A percentile compares a stretch with the other conserved stretches of the same genome.
phyloP scores from a whole-genome alignment of 2,329 filamentous ascomycete species.

The Monosporascus sp. region DNA sequence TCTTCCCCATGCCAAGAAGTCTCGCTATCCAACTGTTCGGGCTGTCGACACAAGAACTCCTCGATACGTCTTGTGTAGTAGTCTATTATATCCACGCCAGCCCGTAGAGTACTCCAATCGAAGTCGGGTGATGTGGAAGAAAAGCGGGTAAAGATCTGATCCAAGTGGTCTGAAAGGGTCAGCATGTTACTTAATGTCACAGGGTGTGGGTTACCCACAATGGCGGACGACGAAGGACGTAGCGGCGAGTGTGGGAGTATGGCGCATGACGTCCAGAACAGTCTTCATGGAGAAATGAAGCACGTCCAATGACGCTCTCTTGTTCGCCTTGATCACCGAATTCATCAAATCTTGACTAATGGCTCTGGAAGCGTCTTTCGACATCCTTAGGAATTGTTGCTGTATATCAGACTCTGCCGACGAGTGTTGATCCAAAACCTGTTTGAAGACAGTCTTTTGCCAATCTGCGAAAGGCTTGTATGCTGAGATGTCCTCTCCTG shows the following conservation, averaged over 20 bases:
- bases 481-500: conserved; percentile 33
- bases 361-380: conserved; percentile 33
- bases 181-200: conserved; percentile 1
- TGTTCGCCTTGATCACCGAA: conserved; percentile 47
- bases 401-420: conserved; percentile 52
- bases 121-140: conserved; percentile 36
- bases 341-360: conserved; percentile 41
- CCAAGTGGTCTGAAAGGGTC: conserved; percentile 37
- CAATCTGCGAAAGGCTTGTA: conserved; percentile 49
- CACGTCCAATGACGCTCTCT: conserved; percentile 47
- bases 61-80: conserved; percentile 42
- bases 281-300: conserved; percentile 42
- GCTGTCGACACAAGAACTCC: conserved; percentile 33
- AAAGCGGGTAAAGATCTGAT: conserved; percentile 46
- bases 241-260: conserved; percentile 39
- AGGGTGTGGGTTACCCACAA: conserved; percentile 21
- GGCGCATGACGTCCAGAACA: conserved; percentile 46
- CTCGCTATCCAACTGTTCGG: conserved; percentile 23
- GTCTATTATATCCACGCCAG: conserved; percentile 42
- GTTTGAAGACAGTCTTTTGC: conserved; percentile 53
- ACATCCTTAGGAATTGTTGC: conserved; percentile 47
- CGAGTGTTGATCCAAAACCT: conserved; percentile 52
- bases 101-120: conserved; percentile 43
- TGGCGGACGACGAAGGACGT: conserved; percentile 46
- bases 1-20: conserved; percentile 40